Percentiles rank a stretch among this genome's conserved stretches.
Conservation (phyloP, 2,329 filamentous ascomycete genomes). For the Tolypocladium sp. region DNA sequence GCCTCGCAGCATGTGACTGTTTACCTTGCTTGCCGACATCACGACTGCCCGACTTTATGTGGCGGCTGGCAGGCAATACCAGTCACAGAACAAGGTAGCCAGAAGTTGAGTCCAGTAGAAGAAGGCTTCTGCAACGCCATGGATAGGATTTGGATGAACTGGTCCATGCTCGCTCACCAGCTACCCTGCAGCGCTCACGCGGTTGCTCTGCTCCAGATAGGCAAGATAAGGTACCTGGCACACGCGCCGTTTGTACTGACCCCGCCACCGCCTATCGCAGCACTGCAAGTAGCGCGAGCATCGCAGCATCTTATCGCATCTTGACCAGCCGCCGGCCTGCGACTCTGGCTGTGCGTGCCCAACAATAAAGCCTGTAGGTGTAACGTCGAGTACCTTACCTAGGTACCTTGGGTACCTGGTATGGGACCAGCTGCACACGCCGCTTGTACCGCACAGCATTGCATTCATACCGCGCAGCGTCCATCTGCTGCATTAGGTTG, state of each 20-base stretch:
- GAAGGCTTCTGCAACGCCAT: background rate
- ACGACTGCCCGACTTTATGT: background rate
- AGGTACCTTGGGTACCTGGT: background rate
- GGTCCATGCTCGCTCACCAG: background rate
- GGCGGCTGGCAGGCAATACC: background rate
- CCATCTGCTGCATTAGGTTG: background rate
- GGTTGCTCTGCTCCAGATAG: background rate
- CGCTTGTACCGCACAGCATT: background rate
- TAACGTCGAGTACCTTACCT: background rate
- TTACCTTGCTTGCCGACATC: background rate
- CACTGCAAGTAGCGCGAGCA: background rate
- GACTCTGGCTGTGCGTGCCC: background rate
- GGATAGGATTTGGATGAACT: background rate
- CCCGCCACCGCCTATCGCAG: background rate
- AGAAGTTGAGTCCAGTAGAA: background rate
- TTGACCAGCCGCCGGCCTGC: background rate
- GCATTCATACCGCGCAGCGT: background rate
- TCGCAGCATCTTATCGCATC: background rate
- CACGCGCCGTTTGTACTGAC: background rate
- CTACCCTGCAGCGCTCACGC: background rate
- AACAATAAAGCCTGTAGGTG: background rate
- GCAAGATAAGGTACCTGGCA: background rate
- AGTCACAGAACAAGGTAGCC: background rate
- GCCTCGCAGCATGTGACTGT: background rate
- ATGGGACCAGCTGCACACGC: background rate